Conservation (phyloP, 306 rosid species). For the Citrullus mucosospermus region DNA sequence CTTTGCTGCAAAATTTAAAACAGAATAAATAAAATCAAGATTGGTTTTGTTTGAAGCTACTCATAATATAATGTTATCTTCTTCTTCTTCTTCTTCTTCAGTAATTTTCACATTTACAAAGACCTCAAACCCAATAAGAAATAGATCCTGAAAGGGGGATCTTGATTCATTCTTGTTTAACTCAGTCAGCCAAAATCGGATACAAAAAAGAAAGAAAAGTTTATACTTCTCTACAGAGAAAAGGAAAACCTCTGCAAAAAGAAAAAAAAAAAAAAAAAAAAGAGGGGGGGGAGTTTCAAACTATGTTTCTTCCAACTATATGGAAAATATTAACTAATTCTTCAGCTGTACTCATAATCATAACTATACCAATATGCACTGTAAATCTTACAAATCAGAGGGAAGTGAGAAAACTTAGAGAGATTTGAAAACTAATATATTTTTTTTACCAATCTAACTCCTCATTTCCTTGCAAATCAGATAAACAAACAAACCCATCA, state of each 20-base stretch:
- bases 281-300: not conserved
- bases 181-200: not conserved
- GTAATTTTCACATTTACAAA: not conserved
- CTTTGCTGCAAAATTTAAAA: not conserved
- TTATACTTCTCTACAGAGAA: not conserved
- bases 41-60: no score
- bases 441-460: conserved; percentile 12
- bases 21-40: not conserved
- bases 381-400: conserved; percentile 39
- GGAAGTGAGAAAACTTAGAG: conserved; percentile 7
- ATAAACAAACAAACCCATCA: not conserved
- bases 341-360: conserved; percentile 40
- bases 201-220: not conserved
- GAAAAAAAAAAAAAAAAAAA: no score
- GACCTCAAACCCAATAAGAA: not conserved
- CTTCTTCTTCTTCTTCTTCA: not conserved
- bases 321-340: not conserved
- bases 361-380: conserved; percentile 26
- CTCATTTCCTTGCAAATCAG: conserved; percentile 10
- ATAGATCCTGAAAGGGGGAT: not conserved
- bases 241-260: not conserved
- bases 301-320: not conserved
- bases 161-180: not conserved
- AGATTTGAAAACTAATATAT: conserved; percentile 5
- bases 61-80: no score